Evolutionary conservation across 352 stramenopile species (phyloP).

Genomic region (Globisporangium irregulare): DNA sequence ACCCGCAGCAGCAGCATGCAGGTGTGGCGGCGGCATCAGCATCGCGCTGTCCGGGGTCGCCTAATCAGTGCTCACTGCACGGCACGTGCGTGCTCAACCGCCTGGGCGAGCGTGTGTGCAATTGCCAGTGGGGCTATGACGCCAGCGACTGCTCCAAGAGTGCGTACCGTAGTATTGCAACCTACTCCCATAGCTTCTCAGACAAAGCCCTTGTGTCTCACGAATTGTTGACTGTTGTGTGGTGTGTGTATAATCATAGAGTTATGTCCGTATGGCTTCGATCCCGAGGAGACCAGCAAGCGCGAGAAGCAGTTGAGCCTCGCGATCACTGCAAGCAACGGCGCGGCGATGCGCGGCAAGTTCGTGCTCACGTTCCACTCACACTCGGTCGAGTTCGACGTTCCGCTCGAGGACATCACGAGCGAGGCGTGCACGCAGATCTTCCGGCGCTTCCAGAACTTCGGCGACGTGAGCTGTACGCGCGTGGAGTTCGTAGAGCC

Average conservation of each 20-base stretch:
- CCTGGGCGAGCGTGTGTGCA: constrained; percentile 65
- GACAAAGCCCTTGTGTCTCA: not conserved
- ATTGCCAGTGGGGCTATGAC: constrained; percentile 73
- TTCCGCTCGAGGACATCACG: constrained; percentile 46
- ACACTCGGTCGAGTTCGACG: constrained; percentile 67
- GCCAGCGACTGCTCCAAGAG: constrained; percentile 58
- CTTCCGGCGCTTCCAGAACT: constrained; percentile 71
- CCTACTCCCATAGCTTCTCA: not conserved
- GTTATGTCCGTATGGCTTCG: constrained; percentile 68
- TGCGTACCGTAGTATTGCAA: constrained; percentile 18
- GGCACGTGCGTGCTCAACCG: constrained; percentile 63
- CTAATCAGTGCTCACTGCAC: constrained; percentile 71
- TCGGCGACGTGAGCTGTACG: constrained; percentile 51
- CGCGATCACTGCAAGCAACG: constrained; percentile 22
- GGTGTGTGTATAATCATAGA: constrained; percentile 26
- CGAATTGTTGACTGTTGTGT: not conserved
- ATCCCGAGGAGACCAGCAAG: constrained; percentile 36
- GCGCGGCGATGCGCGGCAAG: constrained; percentile 29
- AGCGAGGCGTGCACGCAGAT: constrained; percentile 52
- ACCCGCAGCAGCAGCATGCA: not conserved
- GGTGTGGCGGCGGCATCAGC: constrained; percentile 22
- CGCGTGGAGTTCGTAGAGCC: constrained; percentile 30
- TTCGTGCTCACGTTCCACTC: constrained; percentile 64
- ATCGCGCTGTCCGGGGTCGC: constrained; percentile 48
- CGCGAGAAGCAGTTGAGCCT: constrained; percentile 57